Evolutionary conservation across 2,329 filamentous ascomycete genomes (phyloP).

Genomic region (Colletotrichum trifolii): DNA sequence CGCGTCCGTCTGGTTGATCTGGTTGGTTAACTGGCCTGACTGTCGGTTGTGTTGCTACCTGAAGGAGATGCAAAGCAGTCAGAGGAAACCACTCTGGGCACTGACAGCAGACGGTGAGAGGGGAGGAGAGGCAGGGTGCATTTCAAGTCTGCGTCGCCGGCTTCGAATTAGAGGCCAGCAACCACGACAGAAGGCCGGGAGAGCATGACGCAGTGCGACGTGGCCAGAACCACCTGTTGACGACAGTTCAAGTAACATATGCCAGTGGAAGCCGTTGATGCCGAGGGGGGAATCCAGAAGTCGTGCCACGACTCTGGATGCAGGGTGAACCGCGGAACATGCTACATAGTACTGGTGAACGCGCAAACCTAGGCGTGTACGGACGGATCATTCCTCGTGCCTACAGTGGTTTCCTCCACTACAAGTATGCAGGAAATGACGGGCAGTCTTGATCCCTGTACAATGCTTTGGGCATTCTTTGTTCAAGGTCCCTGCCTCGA

Average conservation of each 20-base stretch:
- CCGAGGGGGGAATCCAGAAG: not conserved
- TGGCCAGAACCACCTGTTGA: conserved; percentile 27
- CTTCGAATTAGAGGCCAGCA: conserved; percentile 5
- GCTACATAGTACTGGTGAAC: no score
- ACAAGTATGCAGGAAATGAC: no score
- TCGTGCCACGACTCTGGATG: not conserved
- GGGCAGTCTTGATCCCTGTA: no score
- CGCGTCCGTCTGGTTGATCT: no score
- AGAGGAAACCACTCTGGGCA: no score
- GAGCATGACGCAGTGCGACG: conserved; percentile 20
- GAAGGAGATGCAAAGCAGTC: conserved; percentile 7
- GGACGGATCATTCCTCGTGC: no score
- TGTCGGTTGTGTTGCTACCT: conserved; percentile 17
- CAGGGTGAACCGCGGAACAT: not conserved
- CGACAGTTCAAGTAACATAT: conserved; percentile 5
- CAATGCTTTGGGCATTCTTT: conserved; percentile 1
- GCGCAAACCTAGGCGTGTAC: no score
- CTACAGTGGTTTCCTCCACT: no score
- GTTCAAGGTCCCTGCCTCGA: conserved; percentile 4
- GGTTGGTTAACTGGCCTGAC: not conserved
- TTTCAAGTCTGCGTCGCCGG: not conserved
- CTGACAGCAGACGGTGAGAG: no score
- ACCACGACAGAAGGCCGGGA: not conserved
- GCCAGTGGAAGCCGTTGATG: not conserved
- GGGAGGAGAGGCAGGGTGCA: no score